Evolutionary conservation across 2,329 filamentous ascomycete species (phyloP).

Genomic region (Raffaelea ambrosiae): DNA sequence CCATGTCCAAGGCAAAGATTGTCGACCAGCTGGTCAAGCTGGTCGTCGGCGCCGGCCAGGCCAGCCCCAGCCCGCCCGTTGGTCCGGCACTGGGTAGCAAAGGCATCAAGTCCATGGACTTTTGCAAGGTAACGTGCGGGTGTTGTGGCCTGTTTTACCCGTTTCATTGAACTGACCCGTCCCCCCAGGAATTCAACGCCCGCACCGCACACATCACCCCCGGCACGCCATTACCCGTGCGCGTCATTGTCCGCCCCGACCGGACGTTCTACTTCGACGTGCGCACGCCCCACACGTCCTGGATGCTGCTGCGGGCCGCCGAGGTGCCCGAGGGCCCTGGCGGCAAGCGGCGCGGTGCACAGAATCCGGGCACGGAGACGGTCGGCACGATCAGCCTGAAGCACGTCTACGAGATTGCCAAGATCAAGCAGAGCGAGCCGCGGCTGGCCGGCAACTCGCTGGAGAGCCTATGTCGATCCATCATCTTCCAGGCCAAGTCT

Average conservation of each 20-base stretch:
- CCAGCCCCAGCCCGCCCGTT: slow-evolving; percentile 88
- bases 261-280: slow-evolving; percentile 89
- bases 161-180: no score
- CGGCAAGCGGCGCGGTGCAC: slow-evolving; percentile 69
- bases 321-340: slow-evolving; percentile 58
- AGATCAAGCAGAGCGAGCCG: slow-evolving; percentile 80
- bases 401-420: slow-evolving; percentile 95
- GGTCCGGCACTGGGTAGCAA: slow-evolving; percentile 94
- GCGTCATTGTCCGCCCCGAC: slow-evolving; percentile 86
- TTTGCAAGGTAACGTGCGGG: slow-evolving; percentile 99
- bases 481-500: slow-evolving; percentile 68
- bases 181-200: slow-evolving; percentile 87
- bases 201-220: slow-evolving; percentile 74
- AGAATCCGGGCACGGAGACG: slow-evolving; percentile 63
- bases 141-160: neutral
- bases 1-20: slow-evolving; percentile 41
- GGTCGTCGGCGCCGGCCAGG: slow-evolving; percentile 93
- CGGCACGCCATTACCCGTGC: slow-evolving; percentile 82
- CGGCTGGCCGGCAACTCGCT: slow-evolving; percentile 63
- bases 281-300: slow-evolving; percentile 89
- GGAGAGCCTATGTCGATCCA: slow-evolving; percentile 62
- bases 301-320: slow-evolving; percentile 76
- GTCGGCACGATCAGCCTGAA: slow-evolving; percentile 87
- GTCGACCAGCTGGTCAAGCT: slow-evolving; percentile 83
- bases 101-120: slow-evolving; percentile 99